Evolutionary conservation across 2,329 filamentous ascomycete species (phyloP).

Genomic region (Arthrobotrys conoides): DNA sequence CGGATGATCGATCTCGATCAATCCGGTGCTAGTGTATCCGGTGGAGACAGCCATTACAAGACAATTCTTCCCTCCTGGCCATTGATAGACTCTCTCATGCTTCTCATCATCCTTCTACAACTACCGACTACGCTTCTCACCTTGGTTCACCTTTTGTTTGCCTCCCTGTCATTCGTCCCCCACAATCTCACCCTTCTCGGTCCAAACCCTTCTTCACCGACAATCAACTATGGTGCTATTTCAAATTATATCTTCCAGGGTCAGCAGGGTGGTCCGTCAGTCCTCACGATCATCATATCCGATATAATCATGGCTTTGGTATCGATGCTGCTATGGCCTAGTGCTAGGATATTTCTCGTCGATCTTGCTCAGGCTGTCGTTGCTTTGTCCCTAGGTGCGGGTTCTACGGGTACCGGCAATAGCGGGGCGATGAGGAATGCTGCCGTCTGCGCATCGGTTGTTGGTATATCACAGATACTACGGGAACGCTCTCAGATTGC

Average conservation of each 20-base stretch:
- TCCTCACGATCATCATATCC: constrained; percentile 71
- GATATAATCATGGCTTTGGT: constrained; percentile 70
- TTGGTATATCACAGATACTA: constrained; percentile 64
- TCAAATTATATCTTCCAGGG: constrained; percentile 70
- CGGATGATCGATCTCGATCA: constrained; percentile 64
- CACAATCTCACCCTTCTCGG: constrained; percentile 67
- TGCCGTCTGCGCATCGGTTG: constrained; percentile 70
- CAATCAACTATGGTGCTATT: constrained; percentile 70
- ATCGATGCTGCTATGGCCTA: constrained; percentile 71
- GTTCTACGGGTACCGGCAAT: constrained; percentile 69
- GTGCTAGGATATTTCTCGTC: constrained; percentile 71
- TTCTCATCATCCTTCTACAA: constrained; percentile 73
- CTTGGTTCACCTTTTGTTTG: constrained; percentile 72
- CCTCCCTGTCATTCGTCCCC: constrained; percentile 73
- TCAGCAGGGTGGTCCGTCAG: constrained; percentile 71
- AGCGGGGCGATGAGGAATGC: constrained; percentile 71
- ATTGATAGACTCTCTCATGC: constrained; percentile 73
- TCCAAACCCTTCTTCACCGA: constrained; percentile 70
- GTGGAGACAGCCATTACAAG: constrained; percentile 55
- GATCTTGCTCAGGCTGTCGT: constrained; percentile 73
- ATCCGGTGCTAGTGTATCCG: constrained; percentile 59
- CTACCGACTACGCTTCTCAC: constrained; percentile 72
- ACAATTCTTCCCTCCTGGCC: constrained; percentile 73
- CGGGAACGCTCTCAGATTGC: constrained; percentile 54
- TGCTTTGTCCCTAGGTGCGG: constrained; percentile 72